These are phyloP conservation scores for Cordia subcordata DNA, from an alignment of 257 asterid species.

Conservation along the genomic window DNA sequence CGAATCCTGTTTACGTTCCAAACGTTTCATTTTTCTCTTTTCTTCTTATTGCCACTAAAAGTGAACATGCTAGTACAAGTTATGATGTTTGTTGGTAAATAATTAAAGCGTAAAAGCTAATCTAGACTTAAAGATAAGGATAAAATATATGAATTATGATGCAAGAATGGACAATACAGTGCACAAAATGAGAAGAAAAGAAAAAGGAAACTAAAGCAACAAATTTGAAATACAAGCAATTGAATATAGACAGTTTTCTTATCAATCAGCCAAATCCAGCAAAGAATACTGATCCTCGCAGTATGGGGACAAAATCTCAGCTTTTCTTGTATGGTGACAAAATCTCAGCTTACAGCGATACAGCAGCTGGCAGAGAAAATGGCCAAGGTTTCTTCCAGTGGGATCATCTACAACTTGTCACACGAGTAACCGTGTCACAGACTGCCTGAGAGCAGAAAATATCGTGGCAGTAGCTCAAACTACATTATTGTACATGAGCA, in stretches of 20 bases:
- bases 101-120: too few relatives aligned
- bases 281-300: not conserved
- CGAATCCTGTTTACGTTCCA: too few relatives aligned
- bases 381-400: slow-evolving; percentile 7
- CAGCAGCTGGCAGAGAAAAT: not conserved
- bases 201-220: slow-evolving; percentile 16
- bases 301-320: not conserved
- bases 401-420: slow-evolving; percentile 20
- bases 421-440: slow-evolving; percentile 7
- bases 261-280: not conserved
- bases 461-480: slow-evolving; percentile 15
- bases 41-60: too few relatives aligned
- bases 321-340: not conserved
- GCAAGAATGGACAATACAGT: slow-evolving; percentile 12
- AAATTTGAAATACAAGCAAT: slow-evolving; percentile 31
- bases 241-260: slow-evolving; percentile 9
- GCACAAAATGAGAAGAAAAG: slow-evolving; percentile 13
- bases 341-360: not conserved
- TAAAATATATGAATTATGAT: slow-evolving; percentile 13
- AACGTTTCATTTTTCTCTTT: too few relatives aligned
- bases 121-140: not conserved
- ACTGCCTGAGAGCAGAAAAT: slow-evolving; percentile 6
- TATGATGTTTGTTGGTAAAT: too few relatives aligned
- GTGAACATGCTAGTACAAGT: too few relatives aligned
- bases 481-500: slow-evolving; percentile 90